A percentile compares a stretch with the other conserved stretches of the same genome.
Conservation (phyloP, 495 filamentous ascomycete genomes). For the Baudoinia panamericana region DNA sequence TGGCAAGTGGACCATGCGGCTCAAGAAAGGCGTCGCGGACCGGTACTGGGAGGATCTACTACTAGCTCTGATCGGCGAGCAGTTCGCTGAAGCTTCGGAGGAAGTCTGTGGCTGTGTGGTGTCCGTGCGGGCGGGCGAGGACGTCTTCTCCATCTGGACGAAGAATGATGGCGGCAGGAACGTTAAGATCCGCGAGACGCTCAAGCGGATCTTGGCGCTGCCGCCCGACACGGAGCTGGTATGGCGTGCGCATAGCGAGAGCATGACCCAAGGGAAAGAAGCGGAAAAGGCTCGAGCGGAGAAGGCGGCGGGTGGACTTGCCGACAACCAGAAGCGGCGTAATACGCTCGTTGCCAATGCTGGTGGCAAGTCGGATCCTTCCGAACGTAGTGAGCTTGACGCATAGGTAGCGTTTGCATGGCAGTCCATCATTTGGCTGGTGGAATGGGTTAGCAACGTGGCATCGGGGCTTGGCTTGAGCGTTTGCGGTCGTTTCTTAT, state of each 20-base stretch:
- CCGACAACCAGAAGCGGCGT: constrained; percentile 28
- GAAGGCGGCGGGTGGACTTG: no score
- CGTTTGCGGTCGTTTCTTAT: no score
- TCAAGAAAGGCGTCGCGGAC: constrained; percentile 94
- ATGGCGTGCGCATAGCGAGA: constrained; percentile 78
- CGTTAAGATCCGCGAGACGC: constrained; percentile 95
- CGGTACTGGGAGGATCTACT: constrained; percentile 97
- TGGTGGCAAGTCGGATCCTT: no score
- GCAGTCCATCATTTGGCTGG: no score
- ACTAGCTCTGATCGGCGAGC: constrained; percentile 82
- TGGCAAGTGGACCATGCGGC: constrained; percentile 89
- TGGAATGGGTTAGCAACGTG: no score
- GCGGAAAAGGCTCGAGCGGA: constrained; percentile 31
- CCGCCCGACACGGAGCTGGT: constrained; percentile 80
- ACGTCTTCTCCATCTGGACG: constrained; percentile 96
- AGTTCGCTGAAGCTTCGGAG: constrained; percentile 85
- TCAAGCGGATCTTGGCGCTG: constrained; percentile 75
- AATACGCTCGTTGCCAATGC: constrained; percentile 4
- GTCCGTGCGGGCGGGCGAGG: constrained; percentile 88
- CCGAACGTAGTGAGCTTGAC: no score
- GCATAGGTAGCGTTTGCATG: no score
- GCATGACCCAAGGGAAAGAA: constrained; percentile 29
- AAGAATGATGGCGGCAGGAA: constrained; percentile 81
- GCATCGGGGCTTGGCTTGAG: no score
- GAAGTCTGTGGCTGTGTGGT: constrained; percentile 91